Percentiles rank a stretch among this genome's conserved stretches.
These are phyloP conservation scores for Pyrenochaeta sp. DNA, from an alignment of 2,329 filamentous ascomycete species.

Conservation along the genomic window DNA sequence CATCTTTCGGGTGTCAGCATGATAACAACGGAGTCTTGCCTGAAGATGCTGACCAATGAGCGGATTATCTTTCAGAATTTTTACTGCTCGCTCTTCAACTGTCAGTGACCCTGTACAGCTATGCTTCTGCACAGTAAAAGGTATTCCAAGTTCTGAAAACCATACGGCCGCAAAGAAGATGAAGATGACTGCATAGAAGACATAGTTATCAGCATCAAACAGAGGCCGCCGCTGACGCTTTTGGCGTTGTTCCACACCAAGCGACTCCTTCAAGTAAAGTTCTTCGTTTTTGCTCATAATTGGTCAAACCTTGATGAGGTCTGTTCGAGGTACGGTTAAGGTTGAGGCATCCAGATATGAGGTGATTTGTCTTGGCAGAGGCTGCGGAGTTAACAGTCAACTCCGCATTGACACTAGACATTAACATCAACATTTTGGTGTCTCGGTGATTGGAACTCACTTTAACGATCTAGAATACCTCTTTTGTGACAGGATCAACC, in stretches of 20 bases:
- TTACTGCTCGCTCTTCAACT: slow-evolving; percentile 42
- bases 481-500: background rate
- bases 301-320: background rate
- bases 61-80: slow-evolving; percentile 49
- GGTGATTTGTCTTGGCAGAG: slow-evolving; percentile 8
- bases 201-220: background rate
- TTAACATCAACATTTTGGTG: background rate
- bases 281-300: slow-evolving; percentile 18
- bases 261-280: background rate
- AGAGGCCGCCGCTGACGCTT: background rate
- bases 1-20: slow-evolving; percentile 65
- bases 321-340: background rate
- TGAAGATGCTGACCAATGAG: slow-evolving; percentile 48
- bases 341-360: background rate
- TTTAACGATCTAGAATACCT: background rate
- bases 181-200: slow-evolving; percentile 8
- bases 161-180: slow-evolving; percentile 14
- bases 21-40: background rate
- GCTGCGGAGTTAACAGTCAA: slow-evolving; percentile 24
- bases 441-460: background rate
- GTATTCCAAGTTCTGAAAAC: slow-evolving; percentile 3
- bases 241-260: background rate
- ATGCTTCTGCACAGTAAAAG: slow-evolving; percentile 4
- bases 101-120: slow-evolving; percentile 12
- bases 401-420: slow-evolving; percentile 18